Base-by-base conservation (phyloP, 2,329 filamentous ascomycete genomes). In the Chrysoporthe puriensis region DNA sequence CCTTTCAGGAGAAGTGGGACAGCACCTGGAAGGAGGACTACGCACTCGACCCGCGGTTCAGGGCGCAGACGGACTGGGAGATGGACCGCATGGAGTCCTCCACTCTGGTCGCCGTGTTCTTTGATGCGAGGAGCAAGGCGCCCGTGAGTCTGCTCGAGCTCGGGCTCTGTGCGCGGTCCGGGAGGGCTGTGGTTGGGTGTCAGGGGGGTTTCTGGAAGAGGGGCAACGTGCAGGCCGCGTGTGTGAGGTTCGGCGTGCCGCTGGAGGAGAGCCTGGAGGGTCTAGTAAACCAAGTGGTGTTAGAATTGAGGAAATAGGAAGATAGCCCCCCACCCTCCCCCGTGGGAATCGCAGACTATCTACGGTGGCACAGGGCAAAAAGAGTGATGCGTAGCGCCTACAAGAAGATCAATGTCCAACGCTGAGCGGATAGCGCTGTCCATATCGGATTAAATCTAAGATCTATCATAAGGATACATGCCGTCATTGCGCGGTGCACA, bases 161-260 rank as follows among this genome's bases (percentile, higher is more conserved):
- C 21, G 88, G 88, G 0, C 76, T 91, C 4, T 84, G 78, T 60
- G 82, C 83, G 2, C 62, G 65, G 36, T 64, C 63, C 56, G 77
- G 77, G 1, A 85, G 83, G 73, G 79, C 81, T 1, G 77, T 90
- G 13, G 86, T 89, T 0, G 83, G 84, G 54, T 87, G 84, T 59
- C 79, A 81, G 1, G 74, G 79, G 34, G 80, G 79, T 0, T 91
- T 86, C 72, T 81, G 76, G 76, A 88, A 88, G 74, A 80, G 80
- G n/a, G 88, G 86, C 0, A 89, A 91, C 70, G 85, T 91, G 43
- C 79, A 86, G 72, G 77, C 88, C 16, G 81, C 88, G 11, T 90
- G 87, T 69, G 73, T 78, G 67, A 79, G 79, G 64, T 84, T 83
- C 69, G 79, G 75, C 0, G 74, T 88, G 6, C 76, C 80, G 48